phyloP scores from a whole-genome alignment of 176 grass and related monocot species.

The Paspalum notatum region DNA sequence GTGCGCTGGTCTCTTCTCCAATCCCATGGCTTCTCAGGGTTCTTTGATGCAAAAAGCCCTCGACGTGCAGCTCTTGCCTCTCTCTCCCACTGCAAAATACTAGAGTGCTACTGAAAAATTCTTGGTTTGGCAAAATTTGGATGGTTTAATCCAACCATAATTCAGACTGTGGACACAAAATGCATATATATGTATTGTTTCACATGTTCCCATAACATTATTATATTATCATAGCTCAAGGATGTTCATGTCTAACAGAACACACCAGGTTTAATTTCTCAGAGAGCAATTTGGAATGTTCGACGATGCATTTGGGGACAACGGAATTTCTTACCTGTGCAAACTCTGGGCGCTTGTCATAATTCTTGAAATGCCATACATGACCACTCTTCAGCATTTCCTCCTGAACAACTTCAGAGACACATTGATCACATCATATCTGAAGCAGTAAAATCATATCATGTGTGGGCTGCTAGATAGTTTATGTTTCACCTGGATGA shows the following conservation, averaged over 20 bases:
- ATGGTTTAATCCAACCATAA: neutral
- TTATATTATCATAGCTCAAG: neutral
- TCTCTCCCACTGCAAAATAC: conserved; percentile 51
- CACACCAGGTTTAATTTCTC: neutral
- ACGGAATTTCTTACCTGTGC: conserved; percentile 36
- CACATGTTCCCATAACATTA: conserved; percentile 27
- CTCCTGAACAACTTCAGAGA: conserved; percentile 28
- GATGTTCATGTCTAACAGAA: neutral
- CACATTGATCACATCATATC: neutral
- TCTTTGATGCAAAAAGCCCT: conserved; percentile 47
- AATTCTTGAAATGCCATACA: conserved; percentile 40
- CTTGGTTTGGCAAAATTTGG: neutral
- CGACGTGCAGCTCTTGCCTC: conserved; percentile 44
- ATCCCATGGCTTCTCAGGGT: conserved; percentile 70
- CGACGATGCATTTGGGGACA: neutral
- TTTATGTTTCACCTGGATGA: conserved; percentile 54
- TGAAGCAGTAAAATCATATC: conserved; percentile 12
- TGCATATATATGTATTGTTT: conserved; percentile 31
- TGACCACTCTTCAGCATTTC: conserved; percentile 49
- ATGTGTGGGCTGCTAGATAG: neutral
- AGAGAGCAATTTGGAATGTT: neutral
- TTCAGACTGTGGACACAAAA: neutral
- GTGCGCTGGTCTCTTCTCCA: conserved; percentile 59
- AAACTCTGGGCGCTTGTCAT: conserved; percentile 53
- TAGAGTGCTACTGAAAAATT: neutral